Conservation (phyloP, 202 grass and related monocot genomes). For the Schoenoplectus tabernaemontani region DNA sequence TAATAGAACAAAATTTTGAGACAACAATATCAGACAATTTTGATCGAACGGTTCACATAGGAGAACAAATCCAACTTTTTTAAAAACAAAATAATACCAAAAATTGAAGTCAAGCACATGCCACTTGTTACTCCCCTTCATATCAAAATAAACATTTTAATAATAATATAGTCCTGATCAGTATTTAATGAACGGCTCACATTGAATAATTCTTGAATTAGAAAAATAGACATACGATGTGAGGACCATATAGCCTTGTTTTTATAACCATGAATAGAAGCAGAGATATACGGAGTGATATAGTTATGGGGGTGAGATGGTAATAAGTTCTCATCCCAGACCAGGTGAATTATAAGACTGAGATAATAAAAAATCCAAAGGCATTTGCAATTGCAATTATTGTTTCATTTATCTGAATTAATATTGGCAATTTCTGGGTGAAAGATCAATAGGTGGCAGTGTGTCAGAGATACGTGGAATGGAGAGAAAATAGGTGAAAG, state of each 20-base stretch:
- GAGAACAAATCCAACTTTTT: no score
- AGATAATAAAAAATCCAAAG: background rate
- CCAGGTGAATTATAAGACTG: background rate
- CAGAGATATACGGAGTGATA: background rate
- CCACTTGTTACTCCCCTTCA: background rate
- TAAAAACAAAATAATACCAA: background rate
- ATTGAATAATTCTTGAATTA: background rate
- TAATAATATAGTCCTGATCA: background rate
- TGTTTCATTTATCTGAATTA: background rate
- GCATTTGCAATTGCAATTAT: background rate
- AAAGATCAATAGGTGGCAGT: background rate
- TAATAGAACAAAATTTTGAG: no score
- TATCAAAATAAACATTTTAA: background rate
- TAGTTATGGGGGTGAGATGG: background rate
- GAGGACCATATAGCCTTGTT: background rate
- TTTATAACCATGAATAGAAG: background rate
- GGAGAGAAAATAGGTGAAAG: background rate
- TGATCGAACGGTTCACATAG: no score
- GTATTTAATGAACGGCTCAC: background rate
- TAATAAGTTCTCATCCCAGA: background rate
- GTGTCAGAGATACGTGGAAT: background rate
- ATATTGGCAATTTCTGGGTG: background rate
- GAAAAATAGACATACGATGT: background rate
- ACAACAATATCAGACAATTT: no score
- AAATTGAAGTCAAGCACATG: background rate